Percentiles rank a stretch among this genome's conserved stretches.
Conservation (phyloP, 495 filamentous ascomycete species). For the Penicillium chermesinum region DNA sequence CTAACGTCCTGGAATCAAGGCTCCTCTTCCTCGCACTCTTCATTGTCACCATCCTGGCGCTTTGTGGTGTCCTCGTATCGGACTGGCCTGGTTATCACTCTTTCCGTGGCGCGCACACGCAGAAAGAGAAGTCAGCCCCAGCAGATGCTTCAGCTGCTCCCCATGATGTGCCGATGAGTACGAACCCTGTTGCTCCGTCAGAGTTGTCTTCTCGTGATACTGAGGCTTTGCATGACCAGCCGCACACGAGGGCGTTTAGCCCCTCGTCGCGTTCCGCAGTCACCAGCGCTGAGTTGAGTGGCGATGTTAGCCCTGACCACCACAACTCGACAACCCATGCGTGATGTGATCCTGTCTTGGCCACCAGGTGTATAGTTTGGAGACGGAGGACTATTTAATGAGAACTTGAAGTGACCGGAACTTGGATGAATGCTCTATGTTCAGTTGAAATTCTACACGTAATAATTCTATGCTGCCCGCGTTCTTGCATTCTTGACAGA, state of each 20-base stretch:
- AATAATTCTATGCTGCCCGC: background rate
- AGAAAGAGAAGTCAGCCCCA: background rate
- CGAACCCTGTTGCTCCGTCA: conserved; percentile 6
- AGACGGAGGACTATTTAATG: background rate
- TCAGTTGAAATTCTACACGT: background rate
- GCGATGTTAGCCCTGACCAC: conserved; percentile 1
- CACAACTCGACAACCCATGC: conserved; percentile 2
- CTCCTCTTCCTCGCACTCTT: conserved; percentile 25
- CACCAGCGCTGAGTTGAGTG: conserved; percentile 11
- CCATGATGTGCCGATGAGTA: conserved; percentile 19
- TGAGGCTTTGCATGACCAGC: conserved; percentile 21
- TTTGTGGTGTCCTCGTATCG: conserved; percentile 23
- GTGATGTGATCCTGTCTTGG: background rate
- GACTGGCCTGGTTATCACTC: conserved; percentile 26
- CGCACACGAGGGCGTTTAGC: conserved; percentile 12
- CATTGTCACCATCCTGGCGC: conserved; percentile 24
- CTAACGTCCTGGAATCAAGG: conserved; percentile 11
- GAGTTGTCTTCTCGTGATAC: conserved; percentile 17
- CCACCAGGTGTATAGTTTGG: too few species aligned
- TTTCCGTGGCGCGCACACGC: conserved; percentile 8
- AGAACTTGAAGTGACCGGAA: background rate
- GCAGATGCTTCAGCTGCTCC: conserved; percentile 1
- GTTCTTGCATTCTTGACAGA: background rate
- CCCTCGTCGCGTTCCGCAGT: conserved; percentile 8
- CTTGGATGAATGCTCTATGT: background rate